phyloP scores from a whole-genome alignment of 179 eudicot species.

The Spergularia azorica region DNA sequence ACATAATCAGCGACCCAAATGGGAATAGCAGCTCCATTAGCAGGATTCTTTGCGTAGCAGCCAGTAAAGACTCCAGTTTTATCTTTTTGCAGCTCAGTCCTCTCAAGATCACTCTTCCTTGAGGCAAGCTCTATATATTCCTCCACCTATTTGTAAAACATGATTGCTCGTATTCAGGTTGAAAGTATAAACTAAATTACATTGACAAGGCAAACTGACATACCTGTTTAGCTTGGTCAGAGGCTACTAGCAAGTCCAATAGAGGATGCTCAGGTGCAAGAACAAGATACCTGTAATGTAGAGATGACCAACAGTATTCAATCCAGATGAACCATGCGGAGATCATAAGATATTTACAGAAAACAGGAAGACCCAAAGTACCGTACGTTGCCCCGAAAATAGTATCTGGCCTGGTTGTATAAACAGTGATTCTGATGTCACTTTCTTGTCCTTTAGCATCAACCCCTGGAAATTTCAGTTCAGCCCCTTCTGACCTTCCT shows the following conservation, averaged over 20 bases:
- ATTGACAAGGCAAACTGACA: slow-evolving; percentile 25
- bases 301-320: slow-evolving; percentile 15
- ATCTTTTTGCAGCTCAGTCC: slow-evolving; percentile 98
- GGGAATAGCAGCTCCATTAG: slow-evolving; percentile 73
- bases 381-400: slow-evolving; percentile 94
- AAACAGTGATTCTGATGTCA: slow-evolving; percentile 56
- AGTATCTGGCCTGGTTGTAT: slow-evolving; percentile 97
- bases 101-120: slow-evolving; percentile 93
- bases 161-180: slow-evolving; percentile 8
- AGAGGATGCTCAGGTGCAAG: slow-evolving; percentile 92
- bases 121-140: slow-evolving; percentile 85
- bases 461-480: slow-evolving; percentile 67
- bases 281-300: slow-evolving; percentile 77
- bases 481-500: slow-evolving; percentile 98
- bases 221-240: slow-evolving; percentile 65
- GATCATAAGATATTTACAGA: slow-evolving; percentile 20
- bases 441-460: slow-evolving; percentile 52
- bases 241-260: slow-evolving; percentile 60
- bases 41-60: slow-evolving; percentile 83
- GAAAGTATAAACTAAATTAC: slow-evolving; percentile 1
- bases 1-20: slow-evolving; percentile 99
- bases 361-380: slow-evolving; percentile 18
- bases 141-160: slow-evolving; percentile 59
- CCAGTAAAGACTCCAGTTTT: slow-evolving; percentile 96
- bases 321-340: slow-evolving; percentile 8